Base-by-base conservation (phyloP, 2,329 filamentous ascomycete species). In the Aspergillus ustus region DNA sequence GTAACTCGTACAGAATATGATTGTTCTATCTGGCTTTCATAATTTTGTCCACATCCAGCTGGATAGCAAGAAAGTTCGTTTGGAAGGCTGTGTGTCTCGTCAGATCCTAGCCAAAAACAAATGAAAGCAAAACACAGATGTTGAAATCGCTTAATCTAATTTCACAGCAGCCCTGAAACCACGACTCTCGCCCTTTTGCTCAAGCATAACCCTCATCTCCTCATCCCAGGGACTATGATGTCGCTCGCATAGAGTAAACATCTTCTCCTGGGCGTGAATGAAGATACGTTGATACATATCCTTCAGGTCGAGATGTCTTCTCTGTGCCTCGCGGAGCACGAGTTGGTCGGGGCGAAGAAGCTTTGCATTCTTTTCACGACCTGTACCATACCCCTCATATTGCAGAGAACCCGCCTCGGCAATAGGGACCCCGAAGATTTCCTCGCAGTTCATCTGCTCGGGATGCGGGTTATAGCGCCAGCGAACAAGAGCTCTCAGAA, bases 271-370 rank as follows among this genome's bases (percentile, higher is more conserved):
- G 34, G 29, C 45, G 44, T 51, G 6, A 6, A 85, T 63, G 66
- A 88, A 80, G 82, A 91, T 88, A 60, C 83, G 78, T 15, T 82
- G 67, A 51, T 88, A 78, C 67, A 84, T 80, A 13, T 78, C 63
- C 20, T 53, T 19, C 9, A 48, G 13, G 31, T 59, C 37, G n/a
- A 59, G 46, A 8, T 19, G 34, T 19, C 55, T 46, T 43, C 40
- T 53, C 4, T 40, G 89, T 77, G 17, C 81, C 69, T 92, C 89
- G 13, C 79, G 69, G 46, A 85, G 75, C 22, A 91, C 74, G 34
- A 89, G 75, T 73, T 87, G 81, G 64, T 90, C 88, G 0, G 85
- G 83, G 0, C 84, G 77, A 45, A 82, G 63, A 62, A 91, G 79
- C 62, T 83, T 82, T 19, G 20, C n/a, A 2, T 22, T 51, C 17